Evolutionary conservation across 139 green algal species (phyloP).

Genomic region (Chlamydomonas schloesseri): DNA sequence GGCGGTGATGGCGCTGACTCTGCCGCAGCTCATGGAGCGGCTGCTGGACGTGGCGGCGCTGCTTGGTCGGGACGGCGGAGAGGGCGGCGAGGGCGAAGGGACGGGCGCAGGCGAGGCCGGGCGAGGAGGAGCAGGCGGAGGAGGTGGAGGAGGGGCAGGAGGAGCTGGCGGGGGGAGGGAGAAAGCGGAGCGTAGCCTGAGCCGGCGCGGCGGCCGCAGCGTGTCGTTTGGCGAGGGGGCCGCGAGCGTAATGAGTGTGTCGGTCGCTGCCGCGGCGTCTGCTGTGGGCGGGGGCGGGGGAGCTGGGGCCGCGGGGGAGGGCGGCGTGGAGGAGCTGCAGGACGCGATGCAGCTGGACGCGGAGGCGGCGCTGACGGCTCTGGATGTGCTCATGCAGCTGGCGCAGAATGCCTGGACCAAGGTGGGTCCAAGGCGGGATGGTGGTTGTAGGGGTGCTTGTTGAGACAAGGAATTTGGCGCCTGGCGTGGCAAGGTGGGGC

Average conservation of each 20-base stretch:
- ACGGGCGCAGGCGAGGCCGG: neutral
- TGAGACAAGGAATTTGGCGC: too few relatives aligned
- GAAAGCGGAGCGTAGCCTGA: too few relatives aligned
- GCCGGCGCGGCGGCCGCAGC: too few relatives aligned
- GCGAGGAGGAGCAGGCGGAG: too few relatives aligned
- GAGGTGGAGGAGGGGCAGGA: neutral
- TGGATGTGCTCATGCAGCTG: constrained; percentile 37
- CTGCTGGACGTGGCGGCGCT: constrained; percentile 9
- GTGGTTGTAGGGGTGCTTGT: neutral
- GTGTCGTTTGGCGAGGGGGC: too few relatives aligned
- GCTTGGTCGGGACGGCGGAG: neutral
- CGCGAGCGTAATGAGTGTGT: neutral
- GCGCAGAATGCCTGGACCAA: constrained; percentile 14
- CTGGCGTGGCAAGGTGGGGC: too few relatives aligned
- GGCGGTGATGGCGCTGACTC: constrained; percentile 15
- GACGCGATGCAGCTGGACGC: constrained; percentile 12
- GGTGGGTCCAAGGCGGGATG: neutral
- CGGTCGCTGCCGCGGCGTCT: neutral
- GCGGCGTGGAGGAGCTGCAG: constrained; percentile 13
- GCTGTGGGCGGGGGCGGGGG: neutral
- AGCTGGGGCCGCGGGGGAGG: neutral
- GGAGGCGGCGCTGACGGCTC: neutral
- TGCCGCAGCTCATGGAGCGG: constrained; percentile 4
- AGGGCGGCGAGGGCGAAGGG: neutral
- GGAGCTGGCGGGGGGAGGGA: too few relatives aligned